Evolutionary conservation across 2,329 filamentous ascomycete species (phyloP).

Genomic region (Dactylellina leptospora): DNA sequence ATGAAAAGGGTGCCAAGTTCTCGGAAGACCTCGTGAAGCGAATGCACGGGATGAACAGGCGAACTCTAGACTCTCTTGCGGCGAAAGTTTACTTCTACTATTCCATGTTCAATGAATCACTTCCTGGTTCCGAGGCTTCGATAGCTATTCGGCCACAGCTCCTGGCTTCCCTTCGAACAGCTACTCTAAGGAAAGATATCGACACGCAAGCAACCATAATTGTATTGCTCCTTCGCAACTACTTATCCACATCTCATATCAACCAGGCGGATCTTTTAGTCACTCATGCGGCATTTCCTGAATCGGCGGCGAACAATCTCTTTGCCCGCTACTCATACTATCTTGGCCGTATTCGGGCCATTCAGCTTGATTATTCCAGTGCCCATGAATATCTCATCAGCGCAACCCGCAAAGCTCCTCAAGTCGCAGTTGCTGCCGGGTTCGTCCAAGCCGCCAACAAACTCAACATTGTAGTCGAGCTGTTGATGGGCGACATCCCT

Average conservation of each 20-base stretch:
- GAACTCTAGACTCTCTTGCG: slow-evolving; percentile 90
- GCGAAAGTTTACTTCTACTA: slow-evolving; percentile 99
- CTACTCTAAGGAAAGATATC: slow-evolving; percentile 94
- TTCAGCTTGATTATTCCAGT: slow-evolving; percentile 95
- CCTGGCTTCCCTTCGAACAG: slow-evolving; percentile 86
- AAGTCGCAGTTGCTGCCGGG: slow-evolving; percentile 84
- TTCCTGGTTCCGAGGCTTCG: slow-evolving; percentile 86
- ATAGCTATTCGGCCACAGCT: slow-evolving; percentile 86
- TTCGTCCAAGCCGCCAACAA: slow-evolving; percentile 98
- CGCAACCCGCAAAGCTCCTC: slow-evolving; percentile 93
- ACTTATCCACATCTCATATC: slow-evolving; percentile 94
- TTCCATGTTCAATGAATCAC: slow-evolving; percentile 85
- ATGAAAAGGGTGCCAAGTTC: slow-evolving; percentile 81
- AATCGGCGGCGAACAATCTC: slow-evolving; percentile 95
- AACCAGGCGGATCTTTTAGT: slow-evolving; percentile 94
- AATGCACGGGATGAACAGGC: slow-evolving; percentile 87
- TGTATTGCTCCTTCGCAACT: slow-evolving; percentile 92
- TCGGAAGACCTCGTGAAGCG: slow-evolving; percentile 83
- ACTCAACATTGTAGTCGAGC: slow-evolving; percentile 92
- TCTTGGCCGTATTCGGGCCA: slow-evolving; percentile 91
- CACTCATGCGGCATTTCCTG: slow-evolving; percentile 92
- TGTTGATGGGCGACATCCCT: slow-evolving; percentile 98
- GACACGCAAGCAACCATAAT: slow-evolving; percentile 98
- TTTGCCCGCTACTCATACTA: slow-evolving; percentile 98
- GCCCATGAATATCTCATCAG: slow-evolving; percentile 93